Base-by-base conservation (phyloP, 225 moss, liverwort and hornwort genomes). In the Ulota crispa region DNA sequence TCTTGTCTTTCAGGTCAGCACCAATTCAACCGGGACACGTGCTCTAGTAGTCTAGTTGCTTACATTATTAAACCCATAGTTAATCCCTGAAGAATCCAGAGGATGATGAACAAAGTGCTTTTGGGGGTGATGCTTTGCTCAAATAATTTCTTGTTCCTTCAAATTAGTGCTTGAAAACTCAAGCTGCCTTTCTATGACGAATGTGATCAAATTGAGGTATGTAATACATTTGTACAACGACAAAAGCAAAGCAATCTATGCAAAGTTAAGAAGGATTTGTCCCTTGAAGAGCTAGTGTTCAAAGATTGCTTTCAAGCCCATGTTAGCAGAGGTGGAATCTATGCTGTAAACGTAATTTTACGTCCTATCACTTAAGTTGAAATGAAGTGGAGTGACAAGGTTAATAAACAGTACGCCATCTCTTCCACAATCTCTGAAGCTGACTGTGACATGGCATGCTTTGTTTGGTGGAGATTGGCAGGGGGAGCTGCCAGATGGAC, bases 401-500 rank as follows among this genome's bases (percentile, higher is more conserved):
- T 31, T 30, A 30, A 63, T 8, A 8, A 18, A 63, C 18, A 64
- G 18, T 32, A 64, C 7, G 50, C 50, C 50, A 50, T 18, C 50
- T 32, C 30, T 16, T 14, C 31, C 3, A 18, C 32, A 67, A 13
- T 39, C 39, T 67, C 9, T 67, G 21, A 39, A 21, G 36, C 12
- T 67, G 37, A 36, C 3, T 24, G 27, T 3, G 23, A 14, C 15
- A 43, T 16, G 43, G 42, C 42, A 43, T 43, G 26, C 26, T 16
- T 15, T 41, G 30, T n/a, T 50, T 30, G 74, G n/a, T 66, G 21
- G 15, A 31, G 8, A 2, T 43, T 50, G 54, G 53, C 71, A 87
- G 85, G 85, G 84, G 39, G 87, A 85, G 75, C 11, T 82, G 26
- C 65, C 45, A 16, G 85, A 88, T 66, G 87, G 87, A 28, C 76